phyloP scores from a whole-genome alignment of 139 green algal genomes.

The Chlorella sp. region DNA sequence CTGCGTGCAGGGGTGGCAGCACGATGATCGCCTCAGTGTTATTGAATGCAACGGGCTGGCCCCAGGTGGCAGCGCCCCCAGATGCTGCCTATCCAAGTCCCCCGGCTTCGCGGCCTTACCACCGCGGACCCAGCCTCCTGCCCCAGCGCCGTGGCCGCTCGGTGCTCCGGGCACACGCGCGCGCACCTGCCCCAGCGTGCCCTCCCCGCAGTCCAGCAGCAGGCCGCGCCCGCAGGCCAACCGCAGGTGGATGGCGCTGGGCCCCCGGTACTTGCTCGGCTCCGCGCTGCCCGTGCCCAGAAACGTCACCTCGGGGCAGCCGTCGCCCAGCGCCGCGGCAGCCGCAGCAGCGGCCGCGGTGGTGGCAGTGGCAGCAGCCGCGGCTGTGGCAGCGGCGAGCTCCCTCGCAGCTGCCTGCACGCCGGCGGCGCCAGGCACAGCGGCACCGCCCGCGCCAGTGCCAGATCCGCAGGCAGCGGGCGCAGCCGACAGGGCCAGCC shows the following conservation, averaged over 20 bases:
- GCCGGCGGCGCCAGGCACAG: neutral
- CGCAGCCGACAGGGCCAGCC: too few relatives aligned
- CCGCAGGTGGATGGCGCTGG: constrained; percentile 59
- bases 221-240: constrained; percentile 39
- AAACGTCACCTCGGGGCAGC: constrained; percentile 56
- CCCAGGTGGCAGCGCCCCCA: too few relatives aligned
- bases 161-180: constrained; percentile 19
- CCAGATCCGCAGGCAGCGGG: too few relatives aligned
- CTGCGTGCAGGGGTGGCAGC: too few relatives aligned
- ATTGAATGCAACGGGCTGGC: too few relatives aligned
- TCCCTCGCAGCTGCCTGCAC: neutral
- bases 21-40: too few relatives aligned
- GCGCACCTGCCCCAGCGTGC: constrained; percentile 59
- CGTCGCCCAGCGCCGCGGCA: neutral
- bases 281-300: constrained; percentile 85
- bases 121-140: too few relatives aligned
- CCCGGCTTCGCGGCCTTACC: too few relatives aligned
- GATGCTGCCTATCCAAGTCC: too few relatives aligned
- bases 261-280: constrained; percentile 78
- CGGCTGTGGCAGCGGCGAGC: neutral
- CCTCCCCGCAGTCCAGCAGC: constrained; percentile 84
- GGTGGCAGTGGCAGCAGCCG: neutral
- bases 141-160: neutral
- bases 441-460: neutral
- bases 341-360: neutral